Conservation (phyloP, 257 asterid species). For the Solanum tarapatanum region DNA sequence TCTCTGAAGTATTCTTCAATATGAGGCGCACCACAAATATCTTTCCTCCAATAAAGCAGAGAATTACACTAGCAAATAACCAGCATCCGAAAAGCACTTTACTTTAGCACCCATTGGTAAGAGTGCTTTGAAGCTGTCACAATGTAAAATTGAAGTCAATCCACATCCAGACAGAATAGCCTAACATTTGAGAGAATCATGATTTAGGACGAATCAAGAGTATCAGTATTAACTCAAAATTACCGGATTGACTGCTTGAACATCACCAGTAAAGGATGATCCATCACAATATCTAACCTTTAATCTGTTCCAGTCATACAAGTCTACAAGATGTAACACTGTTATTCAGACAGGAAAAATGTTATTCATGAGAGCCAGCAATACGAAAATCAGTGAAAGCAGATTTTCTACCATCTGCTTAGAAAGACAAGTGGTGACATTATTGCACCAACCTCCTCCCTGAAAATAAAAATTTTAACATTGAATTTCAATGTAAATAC, state of each 20-base stretch:
- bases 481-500: neutral
- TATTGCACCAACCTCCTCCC: conserved; percentile 99
- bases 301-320: conserved; percentile 76
- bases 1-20: conserved; percentile 49
- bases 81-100: conserved; percentile 92
- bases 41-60: conserved; percentile 39
- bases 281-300: conserved; percentile 87
- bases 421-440: conserved; percentile 45
- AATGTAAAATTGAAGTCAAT: conserved; percentile 63
- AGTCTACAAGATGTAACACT: conserved; percentile 21
- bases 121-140: conserved; percentile 62
- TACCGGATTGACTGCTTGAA: conserved; percentile 73
- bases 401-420: conserved; percentile 42
- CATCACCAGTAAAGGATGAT: conserved; percentile 78
- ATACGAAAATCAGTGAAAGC: neutral
- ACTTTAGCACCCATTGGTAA: conserved; percentile 49
- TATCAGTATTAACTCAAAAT: neutral
- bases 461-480: neutral
- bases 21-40: conserved; percentile 51
- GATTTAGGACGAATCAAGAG: neutral
- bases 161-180: conserved; percentile 94
- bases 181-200: conserved; percentile 20
- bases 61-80: conserved; percentile 22
- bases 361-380: neutral
- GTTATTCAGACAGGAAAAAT: neutral